Base-by-base conservation (phyloP, 495 filamentous ascomycete genomes). In the Penicillium ochrochloron region DNA sequence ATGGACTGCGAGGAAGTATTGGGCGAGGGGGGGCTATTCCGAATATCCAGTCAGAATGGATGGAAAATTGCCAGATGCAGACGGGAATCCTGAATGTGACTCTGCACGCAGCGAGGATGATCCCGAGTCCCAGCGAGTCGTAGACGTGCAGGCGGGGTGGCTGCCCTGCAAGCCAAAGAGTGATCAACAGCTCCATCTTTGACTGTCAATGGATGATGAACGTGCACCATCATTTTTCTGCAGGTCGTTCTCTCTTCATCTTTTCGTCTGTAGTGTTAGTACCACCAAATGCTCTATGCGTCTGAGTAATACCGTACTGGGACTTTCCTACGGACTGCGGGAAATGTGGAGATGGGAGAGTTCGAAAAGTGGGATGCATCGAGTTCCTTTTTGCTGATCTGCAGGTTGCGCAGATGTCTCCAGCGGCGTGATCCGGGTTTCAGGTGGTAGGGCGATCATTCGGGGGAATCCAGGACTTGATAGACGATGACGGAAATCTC, bases 381-480 rank as follows among this genome's bases (percentile, higher is more conserved):
- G n/a, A 21, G 3, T 21, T 23, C 52, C 41, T 23, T 25, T 51
- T 27, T 21, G 23, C 53, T 42, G 59, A 65, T 62, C 59, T 65
- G 55, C 62, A 60, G 62, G 0, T 53, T 48, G 63, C 21, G 61
- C 67, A 70, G 59, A 59, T 70, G 55, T 60, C 53, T 50, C 56
- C 34, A 41, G 46, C 59, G 48, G 54, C 57, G 64, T 58, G 53
- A 66, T 42, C 52, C 35, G 42, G 15, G 37, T 52, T 33, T 44
- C 34, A 31, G 27, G n/a, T 51, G 21, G 17, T 9, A 27, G 17
- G 35, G 50, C 29, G 61, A 60, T 50, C 41, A 52, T 34, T 23
- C 9, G 59, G 12, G 29, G 9, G 3, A 29, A 29, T 29, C 2
- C 25, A 27, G 56, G 35, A n/a, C 12, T n/a, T 48, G 42, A 12